These are phyloP conservation scores for Lunularia cruciata DNA, from an alignment of 225 moss, liverwort and hornwort genomes.

Conservation along the genomic window DNA sequence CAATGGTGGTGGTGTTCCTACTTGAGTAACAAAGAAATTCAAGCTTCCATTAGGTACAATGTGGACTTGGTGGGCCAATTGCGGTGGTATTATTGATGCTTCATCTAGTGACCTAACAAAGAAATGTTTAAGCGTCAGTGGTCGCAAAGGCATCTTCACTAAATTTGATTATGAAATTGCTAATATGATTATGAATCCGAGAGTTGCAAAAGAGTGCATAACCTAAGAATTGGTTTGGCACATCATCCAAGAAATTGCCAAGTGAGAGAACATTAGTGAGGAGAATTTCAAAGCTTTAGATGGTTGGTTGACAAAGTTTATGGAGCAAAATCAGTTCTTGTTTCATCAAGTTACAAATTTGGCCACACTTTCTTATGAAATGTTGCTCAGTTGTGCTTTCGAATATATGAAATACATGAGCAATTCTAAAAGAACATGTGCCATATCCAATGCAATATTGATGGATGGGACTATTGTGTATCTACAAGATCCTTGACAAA, in stretches of 20 bases:
- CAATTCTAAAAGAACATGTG: too few species aligned
- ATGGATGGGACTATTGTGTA: slow-evolving; percentile 4
- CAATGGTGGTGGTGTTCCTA: too few species aligned
- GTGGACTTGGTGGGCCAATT: not conserved
- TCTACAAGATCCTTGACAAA: not conserved
- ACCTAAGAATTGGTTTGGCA: not conserved
- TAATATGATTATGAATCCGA: not conserved
- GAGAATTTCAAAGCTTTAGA: too few species aligned
- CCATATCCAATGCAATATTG: not conserved
- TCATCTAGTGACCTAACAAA: not conserved
- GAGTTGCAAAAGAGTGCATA: not conserved
- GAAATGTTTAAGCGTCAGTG: not conserved
- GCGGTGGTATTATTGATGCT: not conserved
- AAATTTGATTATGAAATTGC: slow-evolving; percentile 2
- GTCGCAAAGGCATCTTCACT: not conserved
- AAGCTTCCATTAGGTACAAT: not conserved
- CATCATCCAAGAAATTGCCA: not conserved
- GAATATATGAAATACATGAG: too few species aligned
- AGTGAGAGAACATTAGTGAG: slow-evolving; percentile 1
- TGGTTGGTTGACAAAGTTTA: too few species aligned
- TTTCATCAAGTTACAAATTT: not conserved
- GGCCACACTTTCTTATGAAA: not conserved
- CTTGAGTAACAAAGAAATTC: slow-evolving; percentile 4
- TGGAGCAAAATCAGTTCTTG: slow-evolving; percentile 4
- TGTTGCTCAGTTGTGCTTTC: too few species aligned